phyloP scores from a whole-genome alignment of 352 stramenopile genomes.

The Phytophthora boehmeriae region DNA sequence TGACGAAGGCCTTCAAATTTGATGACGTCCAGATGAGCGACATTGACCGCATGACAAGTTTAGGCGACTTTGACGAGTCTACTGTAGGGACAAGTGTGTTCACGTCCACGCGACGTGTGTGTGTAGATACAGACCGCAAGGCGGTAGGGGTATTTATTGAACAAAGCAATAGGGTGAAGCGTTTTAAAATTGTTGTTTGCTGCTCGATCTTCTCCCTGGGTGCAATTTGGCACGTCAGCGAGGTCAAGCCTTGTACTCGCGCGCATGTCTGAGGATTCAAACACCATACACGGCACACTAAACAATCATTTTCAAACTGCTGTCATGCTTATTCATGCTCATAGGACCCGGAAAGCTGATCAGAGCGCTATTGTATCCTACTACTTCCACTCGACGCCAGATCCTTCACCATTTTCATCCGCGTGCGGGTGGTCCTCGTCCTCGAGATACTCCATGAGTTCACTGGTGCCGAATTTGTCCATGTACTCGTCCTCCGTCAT shows the following conservation, averaged over 20 bases:
- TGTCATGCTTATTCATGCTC: conserved; percentile 21
- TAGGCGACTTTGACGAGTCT: background rate
- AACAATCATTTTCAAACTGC: background rate
- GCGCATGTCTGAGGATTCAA: too few relatives aligned
- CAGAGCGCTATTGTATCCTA: conserved; percentile 16
- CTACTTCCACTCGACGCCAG: conserved; percentile 72
- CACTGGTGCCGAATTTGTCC: conserved; percentile 86
- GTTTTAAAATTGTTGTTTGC: conserved; percentile 1
- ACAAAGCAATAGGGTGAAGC: conserved; percentile 28
- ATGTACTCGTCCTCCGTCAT: conserved; percentile 89
- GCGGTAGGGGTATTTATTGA: conserved; percentile 42
- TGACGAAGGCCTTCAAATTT: too few relatives aligned
- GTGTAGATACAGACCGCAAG: conserved; percentile 33
- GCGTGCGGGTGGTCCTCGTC: conserved; percentile 58
- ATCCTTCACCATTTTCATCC: conserved; percentile 38
- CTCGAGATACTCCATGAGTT: conserved; percentile 84
- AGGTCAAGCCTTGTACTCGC: too few relatives aligned
- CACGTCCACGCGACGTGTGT: conserved; percentile 19
- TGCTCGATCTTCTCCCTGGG: too few relatives aligned
- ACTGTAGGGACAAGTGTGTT: conserved; percentile 5
- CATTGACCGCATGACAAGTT: conserved; percentile 6
- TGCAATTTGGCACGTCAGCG: too few relatives aligned
- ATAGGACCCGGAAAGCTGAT: conserved; percentile 2
- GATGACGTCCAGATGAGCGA: too few relatives aligned
- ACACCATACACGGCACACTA: background rate